Base-by-base conservation (phyloP, 371 early-diverging fungal species). In the Chytridiales sp. region DNA sequence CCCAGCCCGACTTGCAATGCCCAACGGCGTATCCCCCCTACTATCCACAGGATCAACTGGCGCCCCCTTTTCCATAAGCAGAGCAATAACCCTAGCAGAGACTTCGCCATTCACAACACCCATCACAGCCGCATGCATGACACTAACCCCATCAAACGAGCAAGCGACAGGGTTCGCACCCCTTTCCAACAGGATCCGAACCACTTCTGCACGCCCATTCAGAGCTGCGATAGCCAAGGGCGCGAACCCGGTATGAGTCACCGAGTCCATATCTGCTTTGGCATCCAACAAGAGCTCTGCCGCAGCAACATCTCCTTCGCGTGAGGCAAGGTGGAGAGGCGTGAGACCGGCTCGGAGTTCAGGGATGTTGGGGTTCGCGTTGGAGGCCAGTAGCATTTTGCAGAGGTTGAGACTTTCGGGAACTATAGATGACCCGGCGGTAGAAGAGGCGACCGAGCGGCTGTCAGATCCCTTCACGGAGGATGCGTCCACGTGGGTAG, bases 31-130 rank as follows among this genome's bases (percentile, higher is more conserved):
- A 30, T 48, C 48, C 24, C 48, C 48, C 48, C 48, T 48, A 5
- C 5, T 13, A 48, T 48, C 48, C 48, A 48, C 48, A 5, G 83
- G 77, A 55, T 87, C 87, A 59, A 87, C 77, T 42, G 86, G 84
- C 0, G 82, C 85, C 3, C 88, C 88, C 6, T 84, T 78, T 44
- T 80, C 81, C 57, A 82, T 83, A 1, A 89, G 59, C 67, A 86
- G n/a, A n/a, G n/a, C 73, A 35, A 87, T 77, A 15, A 67, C 61
- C 26, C 47, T 22, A 43, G 60, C 71, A 0, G 78, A 83, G 17
- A 8, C 17, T 38, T 17, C 38, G 6, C 29, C 11, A 29, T 48
- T 48, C 27, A 48, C 31, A 4, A 6, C n/a, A 4, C 30, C 27
- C 48, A 48, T 48, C 27, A 48, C 48, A 31, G 48, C 48, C 24